Base-by-base conservation (phyloP, 345 rosid genomes). In the Moringa oleifera region DNA sequence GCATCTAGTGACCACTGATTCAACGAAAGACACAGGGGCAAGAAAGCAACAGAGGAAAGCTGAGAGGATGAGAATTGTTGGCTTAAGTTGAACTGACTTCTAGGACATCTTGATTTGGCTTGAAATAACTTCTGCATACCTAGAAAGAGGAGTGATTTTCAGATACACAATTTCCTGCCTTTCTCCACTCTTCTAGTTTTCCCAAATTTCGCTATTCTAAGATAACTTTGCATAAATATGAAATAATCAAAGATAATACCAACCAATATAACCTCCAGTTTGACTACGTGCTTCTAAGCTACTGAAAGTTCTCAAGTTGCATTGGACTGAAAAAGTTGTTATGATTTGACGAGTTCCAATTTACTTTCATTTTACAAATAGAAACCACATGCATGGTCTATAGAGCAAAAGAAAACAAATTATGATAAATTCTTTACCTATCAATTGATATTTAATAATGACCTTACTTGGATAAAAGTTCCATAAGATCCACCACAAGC, bases 391-490 rank as follows among this genome's bases (percentile, higher is more conserved):
- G n/a, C n/a, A n/a, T n/a, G n/a, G n/a, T n/a, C n/a, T n/a, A n/a
- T n/a, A n/a, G n/a, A n/a, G n/a, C n/a, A n/a, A n/a, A n/a, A n/a
- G n/a, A n/a, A n/a, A n/a, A n/a, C n/a, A n/a, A n/a, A 41, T 41
- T 1, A 41, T 41, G 13, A 16, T 4, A 41, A 41, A 41, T 41
- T 15, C 47, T 5, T 41, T 15, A 41, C n/a, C 12, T 7, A 16
- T 41, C 11, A 11, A 33, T 33, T 33, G 11, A 33, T 33, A 33
- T 4, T 11, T 11, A 33, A 11, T 41, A 5, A 41, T 41, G 47
- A 41, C 21, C 88, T 82, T 83, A 92, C 98, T 68, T 92, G 98
- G 65, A 92, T 92, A 69, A 97, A 92, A 69, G 98, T 96, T 51
- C 97, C 98, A 80, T 92, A 92, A 67, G 91, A 77, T 45, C 90